Conservation (phyloP, 495 filamentous ascomycete genomes). For the Xylaria bambusicola region DNA sequence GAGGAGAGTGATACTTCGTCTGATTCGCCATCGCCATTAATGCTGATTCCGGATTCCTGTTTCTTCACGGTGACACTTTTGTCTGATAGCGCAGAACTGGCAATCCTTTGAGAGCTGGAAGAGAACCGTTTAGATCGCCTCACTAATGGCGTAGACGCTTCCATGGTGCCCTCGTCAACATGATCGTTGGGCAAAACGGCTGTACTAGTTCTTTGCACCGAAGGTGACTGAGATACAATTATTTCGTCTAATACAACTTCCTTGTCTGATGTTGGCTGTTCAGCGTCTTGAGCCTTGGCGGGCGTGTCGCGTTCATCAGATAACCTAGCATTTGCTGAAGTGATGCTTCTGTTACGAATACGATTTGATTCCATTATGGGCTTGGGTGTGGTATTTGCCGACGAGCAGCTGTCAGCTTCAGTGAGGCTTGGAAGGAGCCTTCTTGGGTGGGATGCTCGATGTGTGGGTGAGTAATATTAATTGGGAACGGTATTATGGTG, state of each 20-base stretch:
- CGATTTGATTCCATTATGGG: background rate
- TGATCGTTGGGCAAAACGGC: background rate
- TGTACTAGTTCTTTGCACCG: background rate
- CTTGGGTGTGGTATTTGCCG: constrained; percentile 9
- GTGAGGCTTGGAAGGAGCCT: background rate
- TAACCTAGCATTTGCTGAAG: background rate
- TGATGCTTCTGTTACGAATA: background rate
- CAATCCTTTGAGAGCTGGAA: constrained; percentile 2
- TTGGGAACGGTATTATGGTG: too few relatives aligned
- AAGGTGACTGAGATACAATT: background rate
- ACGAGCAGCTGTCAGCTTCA: background rate
- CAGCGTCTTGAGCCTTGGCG: background rate
- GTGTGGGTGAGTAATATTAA: background rate
- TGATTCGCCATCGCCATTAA: constrained; percentile 21
- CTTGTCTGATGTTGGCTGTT: background rate
- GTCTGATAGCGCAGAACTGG: background rate
- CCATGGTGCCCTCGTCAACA: background rate
- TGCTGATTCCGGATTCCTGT: constrained; percentile 17
- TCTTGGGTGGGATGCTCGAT: constrained; percentile 3
- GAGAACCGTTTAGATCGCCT: background rate
- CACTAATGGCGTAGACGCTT: background rate
- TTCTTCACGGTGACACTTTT: constrained; percentile 11
- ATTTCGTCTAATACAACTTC: constrained; percentile 3
- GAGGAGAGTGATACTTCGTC: constrained; percentile 13
- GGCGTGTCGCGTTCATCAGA: background rate